A percentile compares a stretch with the other conserved stretches of the same genome.
Conservation (phyloP, 495 filamentous ascomycete species). For the Pyrenula aspistea region DNA sequence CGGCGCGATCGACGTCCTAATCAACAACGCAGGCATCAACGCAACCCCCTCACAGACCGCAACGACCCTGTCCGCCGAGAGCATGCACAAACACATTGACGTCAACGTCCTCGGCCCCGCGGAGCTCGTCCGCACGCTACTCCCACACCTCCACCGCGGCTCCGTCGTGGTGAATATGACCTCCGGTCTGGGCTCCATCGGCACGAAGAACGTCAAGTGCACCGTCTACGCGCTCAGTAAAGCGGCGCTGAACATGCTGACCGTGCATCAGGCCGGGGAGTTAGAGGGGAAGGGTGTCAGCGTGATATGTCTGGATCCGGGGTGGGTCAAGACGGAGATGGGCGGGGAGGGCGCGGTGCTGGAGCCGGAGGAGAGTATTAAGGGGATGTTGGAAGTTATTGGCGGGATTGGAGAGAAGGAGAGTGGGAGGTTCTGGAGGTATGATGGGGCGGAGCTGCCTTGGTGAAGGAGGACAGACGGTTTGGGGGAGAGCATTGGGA, state of each 20-base stretch:
- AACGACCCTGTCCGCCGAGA: constrained; percentile 20
- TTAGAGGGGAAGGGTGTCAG: constrained; percentile 16
- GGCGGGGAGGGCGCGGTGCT: constrained; percentile 19
- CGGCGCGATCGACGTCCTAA: background rate
- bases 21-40: constrained; percentile 21
- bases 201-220: constrained; percentile 8
- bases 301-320: constrained; percentile 15
- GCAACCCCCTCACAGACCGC: constrained; percentile 16
- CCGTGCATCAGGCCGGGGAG: constrained; percentile 24
- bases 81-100: constrained; percentile 14
- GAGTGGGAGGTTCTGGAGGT: background rate
- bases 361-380: constrained; percentile 18
- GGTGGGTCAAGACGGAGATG: constrained; percentile 14
- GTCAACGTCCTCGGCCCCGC: constrained; percentile 31
- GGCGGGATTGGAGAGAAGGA: background rate
- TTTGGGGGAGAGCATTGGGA: too few relatives aligned
- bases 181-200: constrained; percentile 18
- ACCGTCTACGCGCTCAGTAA: constrained; percentile 28
- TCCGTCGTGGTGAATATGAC: constrained; percentile 27
- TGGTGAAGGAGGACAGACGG: too few relatives aligned
- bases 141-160: constrained; percentile 9
- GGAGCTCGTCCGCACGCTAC: constrained; percentile 14
- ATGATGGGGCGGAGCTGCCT: background rate
- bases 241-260: constrained; percentile 29
- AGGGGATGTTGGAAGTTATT: constrained; percentile 15